These are phyloP conservation scores for Candida anglica DNA, from an alignment of 805 yeast species.

Conservation along the genomic window DNA sequence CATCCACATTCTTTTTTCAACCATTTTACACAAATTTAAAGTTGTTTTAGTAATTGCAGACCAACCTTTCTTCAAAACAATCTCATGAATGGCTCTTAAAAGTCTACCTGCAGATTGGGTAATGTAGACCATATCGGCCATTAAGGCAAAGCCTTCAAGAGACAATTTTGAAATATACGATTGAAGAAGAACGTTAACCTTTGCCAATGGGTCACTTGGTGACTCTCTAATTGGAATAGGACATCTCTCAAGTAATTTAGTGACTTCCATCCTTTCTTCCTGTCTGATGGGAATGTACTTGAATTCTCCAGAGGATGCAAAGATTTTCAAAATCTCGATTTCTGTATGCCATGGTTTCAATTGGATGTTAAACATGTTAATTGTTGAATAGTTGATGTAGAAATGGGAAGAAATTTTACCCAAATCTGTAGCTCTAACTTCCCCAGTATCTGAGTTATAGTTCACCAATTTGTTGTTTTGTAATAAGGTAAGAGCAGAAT, in stretches of 20 bases:
- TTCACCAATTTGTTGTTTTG: constrained; percentile 52
- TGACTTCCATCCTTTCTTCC: constrained; percentile 77
- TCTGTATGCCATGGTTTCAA: constrained; percentile 63
- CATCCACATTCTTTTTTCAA: constrained; percentile 79
- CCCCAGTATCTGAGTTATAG: constrained; percentile 51
- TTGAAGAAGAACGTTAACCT: constrained; percentile 76
- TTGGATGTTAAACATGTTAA: constrained; percentile 59
- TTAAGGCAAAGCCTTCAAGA: constrained; percentile 84
- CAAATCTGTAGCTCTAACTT: constrained; percentile 47
- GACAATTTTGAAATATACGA: constrained; percentile 75
- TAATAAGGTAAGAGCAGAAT: constrained; percentile 68
- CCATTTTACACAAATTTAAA: constrained; percentile 71
- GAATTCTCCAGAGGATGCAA: constrained; percentile 83
- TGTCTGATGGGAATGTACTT: constrained; percentile 76
- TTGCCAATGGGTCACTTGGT: constrained; percentile 67
- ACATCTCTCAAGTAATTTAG: constrained; percentile 61
- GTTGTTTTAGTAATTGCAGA: constrained; percentile 54
- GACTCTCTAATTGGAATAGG: constrained; percentile 85
- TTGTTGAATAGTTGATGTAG: constrained; percentile 74
- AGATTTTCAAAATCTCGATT: constrained; percentile 72
- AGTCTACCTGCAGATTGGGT: constrained; percentile 92
- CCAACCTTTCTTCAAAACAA: constrained; percentile 70
- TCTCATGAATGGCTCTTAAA: constrained; percentile 79
- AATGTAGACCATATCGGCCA: constrained; percentile 89
- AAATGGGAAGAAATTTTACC: constrained; percentile 86